Evolutionary conservation across 2,329 filamentous ascomycete species (phyloP).

Genomic region (Anthostomella pinea): DNA sequence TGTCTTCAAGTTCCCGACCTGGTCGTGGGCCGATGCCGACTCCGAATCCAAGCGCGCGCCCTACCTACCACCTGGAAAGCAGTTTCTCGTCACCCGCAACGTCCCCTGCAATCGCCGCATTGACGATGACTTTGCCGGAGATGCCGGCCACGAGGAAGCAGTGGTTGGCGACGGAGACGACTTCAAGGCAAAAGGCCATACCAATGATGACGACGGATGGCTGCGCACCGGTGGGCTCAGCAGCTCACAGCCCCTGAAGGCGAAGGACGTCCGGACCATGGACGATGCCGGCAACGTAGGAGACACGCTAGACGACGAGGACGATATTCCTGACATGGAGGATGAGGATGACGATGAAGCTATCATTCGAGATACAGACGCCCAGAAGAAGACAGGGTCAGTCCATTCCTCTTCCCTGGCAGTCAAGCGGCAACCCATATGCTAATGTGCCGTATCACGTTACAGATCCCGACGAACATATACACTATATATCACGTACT

Average conservation of each 20-base stretch:
- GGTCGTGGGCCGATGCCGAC: conserved; percentile 92
- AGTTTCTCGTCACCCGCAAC: conserved; percentile 91
- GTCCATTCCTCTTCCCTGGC: conserved; percentile 13
- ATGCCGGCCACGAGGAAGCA: conserved; percentile 81
- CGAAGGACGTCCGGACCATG: conserved; percentile 79
- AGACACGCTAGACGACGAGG: conserved; percentile 67
- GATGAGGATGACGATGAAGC: conserved; percentile 96
- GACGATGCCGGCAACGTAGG: conserved; percentile 87
- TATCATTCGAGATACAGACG: conserved; percentile 76
- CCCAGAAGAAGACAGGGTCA: conserved; percentile 46
- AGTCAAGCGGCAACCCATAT: not conserved
- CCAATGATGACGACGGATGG: conserved; percentile 80
- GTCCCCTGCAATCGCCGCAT: conserved; percentile 91
- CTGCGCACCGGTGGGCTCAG: conserved; percentile 78
- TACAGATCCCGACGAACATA: conserved; percentile 83
- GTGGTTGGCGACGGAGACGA: conserved; percentile 78
- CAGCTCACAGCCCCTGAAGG: conserved; percentile 72
- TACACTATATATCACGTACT: conserved; percentile 97
- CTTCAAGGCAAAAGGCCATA: conserved; percentile 48
- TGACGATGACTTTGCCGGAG: conserved; percentile 89
- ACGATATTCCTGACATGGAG: conserved; percentile 97
- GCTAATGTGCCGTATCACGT: conserved; percentile 17
- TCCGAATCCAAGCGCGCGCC: conserved; percentile 72
- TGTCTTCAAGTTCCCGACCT: conserved; percentile 98
- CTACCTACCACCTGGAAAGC: conserved; percentile 84